Evolutionary conservation across 176 grass and related monocot genomes (phyloP).

Genomic region (Juncus inflexus): DNA sequence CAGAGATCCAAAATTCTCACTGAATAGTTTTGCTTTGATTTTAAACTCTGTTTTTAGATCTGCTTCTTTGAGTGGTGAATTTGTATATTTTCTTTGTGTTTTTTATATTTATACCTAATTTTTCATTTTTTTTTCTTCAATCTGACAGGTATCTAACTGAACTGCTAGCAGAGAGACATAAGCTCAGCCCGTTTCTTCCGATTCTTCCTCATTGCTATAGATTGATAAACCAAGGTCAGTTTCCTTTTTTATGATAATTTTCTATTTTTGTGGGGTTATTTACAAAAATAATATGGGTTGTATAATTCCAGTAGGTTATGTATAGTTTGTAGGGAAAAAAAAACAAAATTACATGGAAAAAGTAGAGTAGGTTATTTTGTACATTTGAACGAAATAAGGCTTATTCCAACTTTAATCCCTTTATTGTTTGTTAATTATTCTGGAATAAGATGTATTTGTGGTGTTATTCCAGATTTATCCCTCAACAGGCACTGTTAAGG

Average conservation of each 20-base stretch:
- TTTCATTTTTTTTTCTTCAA: not conserved
- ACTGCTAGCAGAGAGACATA: constrained; percentile 81
- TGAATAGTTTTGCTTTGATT: constrained; percentile 15
- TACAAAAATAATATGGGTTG: too few species aligned
- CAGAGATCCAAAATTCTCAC: constrained; percentile 9
- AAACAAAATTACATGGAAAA: too few species aligned
- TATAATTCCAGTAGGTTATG: not conserved
- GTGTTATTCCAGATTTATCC: constrained; percentile 23
- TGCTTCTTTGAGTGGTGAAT: constrained; percentile 1
- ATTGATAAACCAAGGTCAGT: constrained; percentile 88
- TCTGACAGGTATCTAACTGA: constrained; percentile 84
- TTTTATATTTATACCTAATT: not conserved
- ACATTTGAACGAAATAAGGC: not conserved
- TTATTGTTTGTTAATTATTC: constrained; percentile 9
- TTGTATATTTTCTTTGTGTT: constrained; percentile 8
- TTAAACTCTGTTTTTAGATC: constrained; percentile 14
- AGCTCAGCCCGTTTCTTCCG: constrained; percentile 76
- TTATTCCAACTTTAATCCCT: constrained; percentile 5
- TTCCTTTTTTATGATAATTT: not conserved
- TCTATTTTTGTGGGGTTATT: not conserved
- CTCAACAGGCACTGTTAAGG: not conserved
- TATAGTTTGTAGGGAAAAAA: not conserved
- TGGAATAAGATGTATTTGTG: constrained; percentile 16
- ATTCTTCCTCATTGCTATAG: constrained; percentile 68
- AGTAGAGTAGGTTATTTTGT: too few species aligned